Evolutionary conservation across 495 filamentous ascomycete species (phyloP), one percentile per base, ranked within the genome.

Genomic region (Hypoxylon fragiforme): DNA sequence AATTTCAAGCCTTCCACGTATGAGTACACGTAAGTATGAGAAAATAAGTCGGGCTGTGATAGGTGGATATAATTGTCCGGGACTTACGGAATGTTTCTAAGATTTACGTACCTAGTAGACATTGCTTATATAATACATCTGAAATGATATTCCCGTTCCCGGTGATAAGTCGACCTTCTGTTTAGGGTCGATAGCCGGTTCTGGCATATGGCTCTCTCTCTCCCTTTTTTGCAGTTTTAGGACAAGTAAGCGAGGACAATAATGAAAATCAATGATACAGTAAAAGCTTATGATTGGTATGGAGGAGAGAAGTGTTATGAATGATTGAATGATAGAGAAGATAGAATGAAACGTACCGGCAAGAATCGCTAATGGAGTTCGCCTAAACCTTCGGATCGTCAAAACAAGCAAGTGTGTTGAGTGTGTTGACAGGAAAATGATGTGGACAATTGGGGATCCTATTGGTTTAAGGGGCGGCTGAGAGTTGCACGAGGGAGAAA

Each of bases 321-420:
- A 38, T 16, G 21, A 28, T 1, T 7, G 40, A 7, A 6, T 20
- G 12, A 28, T 12, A 28, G 9, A 1, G n/a, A 11, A 40, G 22
- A 24, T 8, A n/a, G 9, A 3, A 31, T 7, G 22, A 28, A 15
- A 18, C 9, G 51, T 54, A 46, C 42, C 57, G 57, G 50, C 51
- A 52, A 56, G 46, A 55, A n/a, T 55, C 57, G 57, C 46, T 56
- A 41, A 49, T 55, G 47, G 51, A 49, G 7, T 46, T 56, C 57
- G 57, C 57, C 51, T 62, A 62, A 47, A 62, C 31, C 37, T 56
- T 56, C 51, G 47, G 58, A 62, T 62, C 47, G 58, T 62, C 58
- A 36, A 62, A 62, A 62, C 48, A 56, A 62, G 58, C 52, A 62
- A 62, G 58, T 61, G 48, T 9, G 47, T 56, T 48, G 47, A 52